Base-by-base conservation (phyloP, 2,329 filamentous ascomycete species). In the Fusarium sp. region DNA sequence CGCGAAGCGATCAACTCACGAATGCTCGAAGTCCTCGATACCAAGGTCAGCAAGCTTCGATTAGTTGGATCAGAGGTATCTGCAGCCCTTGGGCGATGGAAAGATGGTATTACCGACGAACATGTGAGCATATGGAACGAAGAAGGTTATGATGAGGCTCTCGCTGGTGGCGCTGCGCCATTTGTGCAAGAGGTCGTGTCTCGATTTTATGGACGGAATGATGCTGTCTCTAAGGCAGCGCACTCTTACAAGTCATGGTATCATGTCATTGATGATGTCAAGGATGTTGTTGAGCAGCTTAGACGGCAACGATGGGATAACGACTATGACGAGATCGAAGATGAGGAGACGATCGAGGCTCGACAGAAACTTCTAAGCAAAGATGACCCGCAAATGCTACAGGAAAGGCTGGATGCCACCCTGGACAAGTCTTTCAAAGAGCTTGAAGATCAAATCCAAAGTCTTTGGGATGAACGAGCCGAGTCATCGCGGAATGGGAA, bases 271-370 rank as follows among this genome's bases (percentile, higher is more conserved):
- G 87, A 91, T 65, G 89, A 90, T 56, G 88, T 92, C 17, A 86
- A 86, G 45, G 83, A 84, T 20, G 85, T 91, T 6, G 87, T 94
- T 11, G 88, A 90, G 42, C 85, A 88, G 63, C 86, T 96, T 73
- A 88, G 85, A 66, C 87, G 88, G 49, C 89, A 91, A 71, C 88
- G 89, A 60, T 95, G 93, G 92, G 91, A 95, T 69, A 91, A 93
- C 60, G 91, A 93, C 66, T 85, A 90, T 32, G 89, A 92, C 54
- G 89, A 92, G 54, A 89, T 93, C 42, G 92, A 94, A 65, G 91
- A 94, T 65, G 92, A 95, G 68, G 86, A 92, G 58, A 89, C 87
- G 2, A 87, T 92, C 23, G 90, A 93, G 67, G 85, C 85, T 20
- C 86, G 91, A 37, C 91, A 93, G 73, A 86, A 87, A 40, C 79